phyloP scores from a whole-genome alignment of 1,284 basidiomycete species.

The Fomitopsis betulina region DNA sequence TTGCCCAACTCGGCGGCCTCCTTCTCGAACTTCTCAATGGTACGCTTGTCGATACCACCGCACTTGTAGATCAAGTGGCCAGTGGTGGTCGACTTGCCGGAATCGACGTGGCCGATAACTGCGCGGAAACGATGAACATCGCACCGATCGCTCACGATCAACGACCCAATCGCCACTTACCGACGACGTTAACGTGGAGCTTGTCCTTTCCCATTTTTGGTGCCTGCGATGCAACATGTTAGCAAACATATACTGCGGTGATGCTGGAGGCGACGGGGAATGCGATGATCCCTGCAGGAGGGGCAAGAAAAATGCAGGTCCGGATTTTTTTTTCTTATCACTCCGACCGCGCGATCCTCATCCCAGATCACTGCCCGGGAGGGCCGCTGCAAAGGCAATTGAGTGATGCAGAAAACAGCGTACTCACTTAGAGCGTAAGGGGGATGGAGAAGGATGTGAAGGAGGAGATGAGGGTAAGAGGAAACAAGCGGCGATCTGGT shows the following conservation, averaged over 20 bases:
- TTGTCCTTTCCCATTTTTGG: conserved; percentile 88
- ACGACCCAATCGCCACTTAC: conserved; percentile 39
- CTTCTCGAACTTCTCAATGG: conserved; percentile 99
- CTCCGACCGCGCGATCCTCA: neutral
- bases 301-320: neutral
- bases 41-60: conserved; percentile 99
- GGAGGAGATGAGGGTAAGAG: conserved; percentile 31
- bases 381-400: conserved; percentile 4
- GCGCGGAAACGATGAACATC: conserved; percentile 15
- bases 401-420: conserved; percentile 1
- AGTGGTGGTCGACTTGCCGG: conserved; percentile 99
- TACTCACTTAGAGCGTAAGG: conserved; percentile 27
- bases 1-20: conserved; percentile 99
- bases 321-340: neutral
- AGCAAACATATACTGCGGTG: neutral
- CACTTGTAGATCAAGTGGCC: conserved; percentile 99
- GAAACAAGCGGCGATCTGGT: conserved; percentile 25
- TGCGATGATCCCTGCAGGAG: neutral
- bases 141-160: conserved; percentile 1
- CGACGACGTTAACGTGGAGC: conserved; percentile 89
- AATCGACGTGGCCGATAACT: conserved; percentile 98
- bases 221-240: conserved; percentile 10
- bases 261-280: neutral
- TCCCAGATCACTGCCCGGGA: neutral
- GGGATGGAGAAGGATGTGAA: conserved; percentile 28